Base-by-base conservation (phyloP, 2,329 filamentous ascomycete genomes). In the Penicillium olsonii region DNA sequence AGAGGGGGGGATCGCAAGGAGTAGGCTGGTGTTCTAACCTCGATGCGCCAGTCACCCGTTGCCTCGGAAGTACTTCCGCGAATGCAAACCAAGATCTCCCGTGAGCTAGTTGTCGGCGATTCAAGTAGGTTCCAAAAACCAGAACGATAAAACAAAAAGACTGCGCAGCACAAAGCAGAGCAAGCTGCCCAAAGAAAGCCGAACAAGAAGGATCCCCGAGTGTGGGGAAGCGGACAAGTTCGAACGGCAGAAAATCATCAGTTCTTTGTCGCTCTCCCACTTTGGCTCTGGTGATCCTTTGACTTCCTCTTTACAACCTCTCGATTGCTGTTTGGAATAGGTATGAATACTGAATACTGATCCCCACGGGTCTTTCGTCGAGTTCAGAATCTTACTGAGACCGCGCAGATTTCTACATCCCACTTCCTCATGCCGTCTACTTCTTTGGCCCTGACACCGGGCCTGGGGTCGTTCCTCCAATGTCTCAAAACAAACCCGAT, bases 381-480 rank as follows among this genome's bases (percentile, higher is more conserved):
- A n/a, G 29, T 31, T 31, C 11, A 31, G n/a, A n/a, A 31, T 20
- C 27, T 22, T 29, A 22, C 45, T 52, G 27, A 52, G 33, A 34
- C n/a, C 15, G 14, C 10, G 33, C 31, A 44, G 40, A 37, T 38
- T 50, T 35, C 22, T 45, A 29, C 52, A 59, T 57, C 55, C 56
- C 54, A 55, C 54, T 50, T 56, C 52, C 43, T 52, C 57, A 88
- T 88, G 85, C 78, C 84, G 51, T 71, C 80, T 47, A 69, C 76
- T n/a, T 75, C 75, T 47, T 72, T 74, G 59, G 76, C 80, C 61
- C 75, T 82, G 67, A 84, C 88, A 70, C 90, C 90, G 37, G 87
- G 85, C 60, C 77, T 96, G 56, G 82, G 85, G 39, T 87, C 86
- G 41, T 94, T 90, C 63, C 81, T 95, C 57, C 89, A 87, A 66